A percentile compares a stretch with the other conserved stretches of the same genome.
phyloP scores from a whole-genome alignment of 805 yeast genomes.

The Kurtzmaniella cleridarum region DNA sequence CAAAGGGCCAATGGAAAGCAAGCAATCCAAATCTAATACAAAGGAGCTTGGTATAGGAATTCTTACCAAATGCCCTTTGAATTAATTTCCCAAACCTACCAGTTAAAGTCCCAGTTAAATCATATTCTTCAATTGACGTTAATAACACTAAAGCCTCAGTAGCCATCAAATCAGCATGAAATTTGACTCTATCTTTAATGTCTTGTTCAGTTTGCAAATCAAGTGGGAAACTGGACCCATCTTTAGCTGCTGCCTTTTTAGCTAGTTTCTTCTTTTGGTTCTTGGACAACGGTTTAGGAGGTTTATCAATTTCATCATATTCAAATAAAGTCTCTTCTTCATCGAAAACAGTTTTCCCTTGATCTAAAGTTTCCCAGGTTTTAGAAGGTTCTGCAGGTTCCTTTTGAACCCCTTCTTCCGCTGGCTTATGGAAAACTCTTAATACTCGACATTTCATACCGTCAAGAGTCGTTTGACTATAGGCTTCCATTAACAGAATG shows the following conservation, averaged over 20 bases:
- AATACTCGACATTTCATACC: conserved; percentile 12
- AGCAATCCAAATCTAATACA: conserved; percentile 36
- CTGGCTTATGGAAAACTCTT: conserved; percentile 8
- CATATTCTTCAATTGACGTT: conserved; percentile 32
- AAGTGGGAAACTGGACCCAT: conserved; percentile 1
- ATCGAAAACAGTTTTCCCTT: conserved; percentile 2
- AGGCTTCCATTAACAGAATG: conserved; percentile 14
- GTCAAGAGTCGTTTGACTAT: conserved; percentile 6
- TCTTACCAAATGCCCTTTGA: conserved; percentile 19
- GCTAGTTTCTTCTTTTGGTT: conserved; percentile 12
- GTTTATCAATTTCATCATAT: conserved; percentile 6
- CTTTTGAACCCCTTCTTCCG: background rate
- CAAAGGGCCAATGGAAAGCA: conserved; percentile 43
- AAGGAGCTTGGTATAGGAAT: conserved; percentile 23
- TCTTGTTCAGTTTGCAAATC: conserved; percentile 5
- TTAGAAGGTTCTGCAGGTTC: background rate
- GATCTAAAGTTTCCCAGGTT: conserved; percentile 2
- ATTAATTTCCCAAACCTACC: conserved; percentile 19
- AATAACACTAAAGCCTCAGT: conserved; percentile 38
- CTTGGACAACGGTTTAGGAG: conserved; percentile 13
- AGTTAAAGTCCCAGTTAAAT: conserved; percentile 26
- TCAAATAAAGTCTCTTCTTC: conserved; percentile 3
- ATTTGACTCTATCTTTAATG: conserved; percentile 14
- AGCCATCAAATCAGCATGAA: conserved; percentile 26
- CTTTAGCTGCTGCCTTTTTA: conserved; percentile 9